Percentiles rank a stretch among this genome's conserved stretches.
Conservation (phyloP, 805 yeast genomes). For the Saccharomyces jurei region DNA sequence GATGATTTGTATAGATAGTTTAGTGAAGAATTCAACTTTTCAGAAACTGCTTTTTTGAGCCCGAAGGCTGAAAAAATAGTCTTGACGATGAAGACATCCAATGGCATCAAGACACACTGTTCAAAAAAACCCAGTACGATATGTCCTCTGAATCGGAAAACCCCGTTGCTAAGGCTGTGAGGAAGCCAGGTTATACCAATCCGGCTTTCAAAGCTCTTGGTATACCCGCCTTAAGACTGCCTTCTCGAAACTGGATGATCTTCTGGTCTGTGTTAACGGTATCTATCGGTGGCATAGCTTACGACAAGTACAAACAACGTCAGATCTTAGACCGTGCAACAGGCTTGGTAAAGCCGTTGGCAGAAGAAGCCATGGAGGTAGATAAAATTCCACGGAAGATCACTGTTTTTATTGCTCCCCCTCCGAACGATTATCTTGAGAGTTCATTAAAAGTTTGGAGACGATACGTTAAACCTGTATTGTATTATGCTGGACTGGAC, state of each 20-base stretch:
- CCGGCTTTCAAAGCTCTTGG: slow-evolving; percentile 87
- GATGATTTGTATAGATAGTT: neutral
- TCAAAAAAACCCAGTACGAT: neutral
- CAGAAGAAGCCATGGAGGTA: slow-evolving; percentile 41
- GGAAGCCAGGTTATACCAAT: slow-evolving; percentile 1
- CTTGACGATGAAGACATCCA: neutral
- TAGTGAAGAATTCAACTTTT: neutral
- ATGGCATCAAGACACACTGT: neutral
- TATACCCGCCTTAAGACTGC: slow-evolving; percentile 64
- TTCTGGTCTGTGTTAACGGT: slow-evolving; percentile 68
- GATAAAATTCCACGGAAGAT: slow-evolving; percentile 62
- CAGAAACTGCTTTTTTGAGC: neutral
- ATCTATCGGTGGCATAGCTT: slow-evolving; percentile 65
- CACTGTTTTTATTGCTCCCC: slow-evolving; percentile 86
- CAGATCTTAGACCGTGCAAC: slow-evolving; percentile 59
- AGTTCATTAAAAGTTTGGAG: slow-evolving; percentile 67
- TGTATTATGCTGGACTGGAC: slow-evolving; percentile 79
- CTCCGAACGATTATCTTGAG: slow-evolving; percentile 84
- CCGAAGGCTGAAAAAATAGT: neutral
- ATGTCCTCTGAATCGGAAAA: neutral
- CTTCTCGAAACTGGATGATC: slow-evolving; percentile 88
- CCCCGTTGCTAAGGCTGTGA: neutral
- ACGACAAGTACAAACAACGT: slow-evolving; percentile 70
- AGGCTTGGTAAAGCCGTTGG: slow-evolving; percentile 45
- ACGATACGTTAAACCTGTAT: slow-evolving; percentile 74